Conservation (phyloP, 805 yeast species). For the Candida lessepsii region DNA sequence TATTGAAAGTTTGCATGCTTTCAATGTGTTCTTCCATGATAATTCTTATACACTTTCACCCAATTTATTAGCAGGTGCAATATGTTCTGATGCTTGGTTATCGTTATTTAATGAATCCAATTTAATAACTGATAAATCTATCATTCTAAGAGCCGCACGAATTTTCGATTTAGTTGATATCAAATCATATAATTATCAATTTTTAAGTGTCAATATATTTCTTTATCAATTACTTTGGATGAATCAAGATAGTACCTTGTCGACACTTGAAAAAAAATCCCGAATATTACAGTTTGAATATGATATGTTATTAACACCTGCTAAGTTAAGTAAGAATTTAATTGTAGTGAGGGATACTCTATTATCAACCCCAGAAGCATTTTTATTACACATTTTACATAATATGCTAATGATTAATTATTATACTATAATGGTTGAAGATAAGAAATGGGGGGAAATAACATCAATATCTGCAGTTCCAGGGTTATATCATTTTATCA, state of each 20-base stretch:
- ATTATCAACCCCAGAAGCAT: slow-evolving; percentile 21
- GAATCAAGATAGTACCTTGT: slow-evolving; percentile 6
- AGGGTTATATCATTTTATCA: slow-evolving; percentile 22
- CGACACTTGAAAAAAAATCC: slow-evolving; percentile 10
- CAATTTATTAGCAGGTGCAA: slow-evolving; percentile 18
- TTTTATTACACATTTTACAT: slow-evolving; percentile 20
- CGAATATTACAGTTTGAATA: slow-evolving; percentile 20
- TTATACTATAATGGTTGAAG: slow-evolving; percentile 17
- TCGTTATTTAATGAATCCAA: slow-evolving; percentile 13
- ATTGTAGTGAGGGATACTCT: slow-evolving; percentile 20
- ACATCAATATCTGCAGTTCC: slow-evolving; percentile 21
- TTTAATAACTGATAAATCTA: slow-evolving; percentile 12
- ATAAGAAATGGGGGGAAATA: slow-evolving; percentile 15
- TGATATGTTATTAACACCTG: slow-evolving; percentile 24
- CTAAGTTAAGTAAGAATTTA: slow-evolving; percentile 19
- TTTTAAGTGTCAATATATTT: slow-evolving; percentile 16
- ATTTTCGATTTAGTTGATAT: slow-evolving; percentile 12
- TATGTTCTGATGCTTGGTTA: slow-evolving; percentile 20
- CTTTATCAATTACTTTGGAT: slow-evolving; percentile 19
- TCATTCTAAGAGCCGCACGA: slow-evolving; percentile 3
- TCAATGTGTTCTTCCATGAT: slow-evolving; percentile 14
- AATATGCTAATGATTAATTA: slow-evolving; percentile 19
- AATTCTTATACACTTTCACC: slow-evolving; percentile 6
- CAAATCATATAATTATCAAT: slow-evolving; percentile 17
- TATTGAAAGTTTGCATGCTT: slow-evolving; percentile 11